A percentile compares a stretch with the other conserved stretches of the same genome.
phyloP scores from a whole-genome alignment of 441 rosid species.

The Lepidium campestre region DNA sequence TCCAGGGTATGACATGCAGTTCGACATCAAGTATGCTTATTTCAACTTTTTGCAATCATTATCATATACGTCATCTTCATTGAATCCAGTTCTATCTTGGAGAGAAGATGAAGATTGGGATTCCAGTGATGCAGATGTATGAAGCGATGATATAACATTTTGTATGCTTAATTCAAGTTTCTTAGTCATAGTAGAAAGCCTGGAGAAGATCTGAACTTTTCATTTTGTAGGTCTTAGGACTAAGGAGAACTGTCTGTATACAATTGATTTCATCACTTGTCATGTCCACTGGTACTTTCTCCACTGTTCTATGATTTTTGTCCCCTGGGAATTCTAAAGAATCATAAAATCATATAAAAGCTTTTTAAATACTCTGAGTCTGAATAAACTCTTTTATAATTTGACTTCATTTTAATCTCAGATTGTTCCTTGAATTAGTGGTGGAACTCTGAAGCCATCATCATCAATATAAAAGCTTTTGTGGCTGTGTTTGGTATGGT shows the following conservation, averaged over 20 bases:
- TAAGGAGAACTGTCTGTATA: not conserved
- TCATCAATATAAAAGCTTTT: not conserved
- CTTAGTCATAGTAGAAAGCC: not conserved
- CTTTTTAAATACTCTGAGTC: not conserved
- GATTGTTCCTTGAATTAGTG: not conserved
- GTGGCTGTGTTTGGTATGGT: not conserved
- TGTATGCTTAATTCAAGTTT: not conserved
- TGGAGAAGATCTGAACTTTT: not conserved
- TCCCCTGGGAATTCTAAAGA: not conserved
- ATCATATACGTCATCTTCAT: constrained; percentile 22
- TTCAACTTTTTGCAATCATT: constrained; percentile 81
- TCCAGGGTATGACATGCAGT: constrained; percentile 97
- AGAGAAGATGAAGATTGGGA: constrained; percentile 25
- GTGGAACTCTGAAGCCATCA: not conserved
- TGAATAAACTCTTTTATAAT: not conserved
- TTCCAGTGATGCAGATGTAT: constrained; percentile 18
- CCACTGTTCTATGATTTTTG: not conserved
- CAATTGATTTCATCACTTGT: not conserved
- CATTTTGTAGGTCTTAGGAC: not conserved
- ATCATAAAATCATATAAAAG: not conserved
- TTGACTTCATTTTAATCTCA: not conserved
- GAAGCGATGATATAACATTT: constrained; percentile 4
- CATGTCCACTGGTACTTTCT: not conserved
- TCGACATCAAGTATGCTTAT: constrained; percentile 83
- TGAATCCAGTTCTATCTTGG: constrained; percentile 12